Percentiles rank a stretch among this genome's conserved stretches.
Conservation (phyloP, 2,329 filamentous ascomycete species). For the Trichoderma atroviride region DNA sequence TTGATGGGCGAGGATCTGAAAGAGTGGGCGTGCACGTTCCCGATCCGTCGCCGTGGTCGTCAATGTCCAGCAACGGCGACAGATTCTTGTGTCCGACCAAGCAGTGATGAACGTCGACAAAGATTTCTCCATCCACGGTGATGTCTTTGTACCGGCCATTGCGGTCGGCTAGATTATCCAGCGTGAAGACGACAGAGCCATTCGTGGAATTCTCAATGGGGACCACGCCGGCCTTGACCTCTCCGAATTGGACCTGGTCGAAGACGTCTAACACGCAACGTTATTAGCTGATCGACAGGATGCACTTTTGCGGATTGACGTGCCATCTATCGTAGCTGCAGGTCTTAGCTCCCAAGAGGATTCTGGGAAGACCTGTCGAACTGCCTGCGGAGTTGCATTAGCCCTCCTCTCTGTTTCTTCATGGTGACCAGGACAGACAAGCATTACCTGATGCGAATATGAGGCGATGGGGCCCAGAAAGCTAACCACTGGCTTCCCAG, state of each 20-base stretch:
- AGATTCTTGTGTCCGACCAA: conserved; percentile 62
- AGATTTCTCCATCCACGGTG: conserved; percentile 79
- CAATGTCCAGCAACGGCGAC: conserved; percentile 36
- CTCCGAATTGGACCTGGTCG: conserved; percentile 68
- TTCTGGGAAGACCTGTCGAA: conserved; percentile 51
- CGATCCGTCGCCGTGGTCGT: conserved; percentile 41
- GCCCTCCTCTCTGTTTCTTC: not conserved
- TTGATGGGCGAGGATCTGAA: conserved; percentile 47
- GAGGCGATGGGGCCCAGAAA: conserved; percentile 55
- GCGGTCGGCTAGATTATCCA: conserved; percentile 85
- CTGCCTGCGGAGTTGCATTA: conserved; percentile 42
- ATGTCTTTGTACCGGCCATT: conserved; percentile 66
- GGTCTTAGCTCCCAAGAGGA: conserved; percentile 53
- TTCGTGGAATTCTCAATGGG: conserved; percentile 97
- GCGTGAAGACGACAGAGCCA: conserved; percentile 84
- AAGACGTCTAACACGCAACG: conserved; percentile 68
- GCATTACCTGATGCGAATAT: conserved; percentile 54
- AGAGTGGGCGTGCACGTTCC: conserved; percentile 55
- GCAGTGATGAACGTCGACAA: conserved; percentile 86
- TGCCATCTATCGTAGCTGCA: conserved; percentile 55
- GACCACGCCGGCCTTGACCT: conserved; percentile 74
- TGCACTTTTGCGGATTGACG: conserved; percentile 24
- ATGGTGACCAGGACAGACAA: conserved; percentile 6
- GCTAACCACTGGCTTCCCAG: conserved; percentile 48
- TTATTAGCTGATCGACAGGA: not conserved